Evolutionary conservation across 345 rosid species (phyloP).

Genomic region (Eutrema heterophyllum): DNA sequence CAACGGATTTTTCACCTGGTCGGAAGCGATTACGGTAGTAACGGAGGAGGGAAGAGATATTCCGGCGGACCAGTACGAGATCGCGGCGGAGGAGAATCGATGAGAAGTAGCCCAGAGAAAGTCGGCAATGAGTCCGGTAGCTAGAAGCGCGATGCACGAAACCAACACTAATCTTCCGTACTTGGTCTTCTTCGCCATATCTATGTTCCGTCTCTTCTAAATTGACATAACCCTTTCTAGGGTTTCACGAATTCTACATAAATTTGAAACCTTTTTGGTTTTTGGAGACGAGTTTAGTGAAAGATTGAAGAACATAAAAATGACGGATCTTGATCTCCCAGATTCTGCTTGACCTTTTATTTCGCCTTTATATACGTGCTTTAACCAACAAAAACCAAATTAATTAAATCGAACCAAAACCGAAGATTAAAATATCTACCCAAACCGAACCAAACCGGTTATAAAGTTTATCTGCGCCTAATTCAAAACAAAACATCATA

Average conservation of each 20-base stretch:
- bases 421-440: background rate
- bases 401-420: background rate
- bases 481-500: background rate
- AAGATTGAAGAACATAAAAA: background rate
- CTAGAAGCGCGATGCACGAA: conserved; percentile 39
- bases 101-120: conserved; percentile 75
- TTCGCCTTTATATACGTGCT: background rate
- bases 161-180: conserved; percentile 42
- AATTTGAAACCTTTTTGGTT: conserved; percentile 1
- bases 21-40: conserved; percentile 8
- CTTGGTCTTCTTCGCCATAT: conserved; percentile 50
- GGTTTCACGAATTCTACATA: background rate
- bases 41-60: background rate
- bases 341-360: background rate
- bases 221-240: background rate
- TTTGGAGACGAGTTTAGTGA: background rate
- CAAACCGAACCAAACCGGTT: background rate
- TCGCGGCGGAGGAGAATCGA: conserved; percentile 31
- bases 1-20: background rate
- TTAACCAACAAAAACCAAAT: background rate
- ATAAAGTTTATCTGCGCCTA: background rate
- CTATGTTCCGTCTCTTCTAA: background rate
- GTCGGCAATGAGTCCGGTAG: conserved; percentile 56
- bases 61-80: conserved; percentile 25
- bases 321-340: conserved; percentile 18